These are phyloP conservation scores for Salix arbutifolia DNA, from an alignment of 345 rosid species.

Conservation along the genomic window DNA sequence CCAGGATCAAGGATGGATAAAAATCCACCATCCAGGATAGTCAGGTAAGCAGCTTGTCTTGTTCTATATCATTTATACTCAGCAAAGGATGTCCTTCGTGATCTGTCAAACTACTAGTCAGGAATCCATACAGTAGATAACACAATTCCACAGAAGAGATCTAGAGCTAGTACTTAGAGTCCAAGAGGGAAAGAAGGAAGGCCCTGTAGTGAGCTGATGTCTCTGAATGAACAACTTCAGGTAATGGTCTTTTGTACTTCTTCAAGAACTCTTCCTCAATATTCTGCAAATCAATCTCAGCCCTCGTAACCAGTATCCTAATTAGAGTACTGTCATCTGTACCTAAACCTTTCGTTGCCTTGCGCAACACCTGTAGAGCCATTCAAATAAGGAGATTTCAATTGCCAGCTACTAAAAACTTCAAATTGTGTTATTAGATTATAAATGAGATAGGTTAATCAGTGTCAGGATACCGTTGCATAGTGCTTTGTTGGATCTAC, in stretches of 20 bases:
- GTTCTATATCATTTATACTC: neutral
- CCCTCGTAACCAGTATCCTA: slow-evolving; percentile 52
- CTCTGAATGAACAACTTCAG: slow-evolving; percentile 52
- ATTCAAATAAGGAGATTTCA: neutral
- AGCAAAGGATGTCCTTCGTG: neutral
- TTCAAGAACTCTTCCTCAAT: slow-evolving; percentile 45
- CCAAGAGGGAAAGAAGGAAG: slow-evolving; percentile 57
- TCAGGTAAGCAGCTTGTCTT: neutral
- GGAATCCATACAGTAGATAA: neutral
- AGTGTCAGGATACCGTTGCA: slow-evolving; percentile 38
- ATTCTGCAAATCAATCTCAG: slow-evolving; percentile 53
- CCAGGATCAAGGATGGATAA: neutral
- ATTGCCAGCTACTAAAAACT: neutral
- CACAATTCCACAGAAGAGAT: neutral
- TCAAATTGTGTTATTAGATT: neutral
- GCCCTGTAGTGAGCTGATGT: slow-evolving; percentile 51
- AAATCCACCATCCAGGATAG: neutral
- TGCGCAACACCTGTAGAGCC: slow-evolving; percentile 39
- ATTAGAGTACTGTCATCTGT: slow-evolving; percentile 51
- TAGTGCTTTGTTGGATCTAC: slow-evolving; percentile 50
- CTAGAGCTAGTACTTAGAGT: slow-evolving; percentile 18
- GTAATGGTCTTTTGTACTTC: slow-evolving; percentile 44
- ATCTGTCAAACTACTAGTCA: neutral
- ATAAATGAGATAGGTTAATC: neutral
- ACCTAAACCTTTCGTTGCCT: slow-evolving; percentile 62